phyloP scores from a whole-genome alignment of 257 asterid species.

The Solanum peruvianum region DNA sequence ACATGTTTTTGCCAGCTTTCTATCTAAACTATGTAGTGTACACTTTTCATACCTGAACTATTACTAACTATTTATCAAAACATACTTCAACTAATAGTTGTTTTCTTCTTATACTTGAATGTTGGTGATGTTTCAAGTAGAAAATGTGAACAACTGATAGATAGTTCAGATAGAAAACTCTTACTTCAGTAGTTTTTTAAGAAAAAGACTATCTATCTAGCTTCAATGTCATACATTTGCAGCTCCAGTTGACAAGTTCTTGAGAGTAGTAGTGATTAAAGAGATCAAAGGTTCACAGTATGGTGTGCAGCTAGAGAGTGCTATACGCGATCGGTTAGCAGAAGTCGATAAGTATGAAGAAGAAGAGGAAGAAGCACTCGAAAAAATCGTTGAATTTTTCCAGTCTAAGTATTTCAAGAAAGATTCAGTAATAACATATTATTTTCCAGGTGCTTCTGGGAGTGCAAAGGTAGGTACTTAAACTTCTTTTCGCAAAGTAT shows the following conservation, averaged over 20 bases:
- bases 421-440: conserved; percentile 39
- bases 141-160: not conserved
- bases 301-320: conserved; percentile 71
- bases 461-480: conserved; percentile 28
- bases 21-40: not conserved
- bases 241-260: conserved; percentile 62
- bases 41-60: not conserved
- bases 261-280: conserved; percentile 81
- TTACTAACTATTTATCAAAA: not conserved
- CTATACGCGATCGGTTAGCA: conserved; percentile 73
- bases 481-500: not conserved
- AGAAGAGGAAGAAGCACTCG: conserved; percentile 71
- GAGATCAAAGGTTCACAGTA: conserved; percentile 94
- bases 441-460: conserved; percentile 41
- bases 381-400: conserved; percentile 44
- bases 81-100: not conserved
- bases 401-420: conserved; percentile 66
- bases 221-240: conserved; percentile 1
- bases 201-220: not conserved
- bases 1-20: not conserved
- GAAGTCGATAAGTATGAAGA: conserved; percentile 68
- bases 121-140: not conserved
- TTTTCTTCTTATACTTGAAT: not conserved
- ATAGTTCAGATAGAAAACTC: not conserved
- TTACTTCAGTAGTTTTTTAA: not conserved